Base-by-base conservation (phyloP, 148 eudicot genomes). In the Limonium bicolor region DNA sequence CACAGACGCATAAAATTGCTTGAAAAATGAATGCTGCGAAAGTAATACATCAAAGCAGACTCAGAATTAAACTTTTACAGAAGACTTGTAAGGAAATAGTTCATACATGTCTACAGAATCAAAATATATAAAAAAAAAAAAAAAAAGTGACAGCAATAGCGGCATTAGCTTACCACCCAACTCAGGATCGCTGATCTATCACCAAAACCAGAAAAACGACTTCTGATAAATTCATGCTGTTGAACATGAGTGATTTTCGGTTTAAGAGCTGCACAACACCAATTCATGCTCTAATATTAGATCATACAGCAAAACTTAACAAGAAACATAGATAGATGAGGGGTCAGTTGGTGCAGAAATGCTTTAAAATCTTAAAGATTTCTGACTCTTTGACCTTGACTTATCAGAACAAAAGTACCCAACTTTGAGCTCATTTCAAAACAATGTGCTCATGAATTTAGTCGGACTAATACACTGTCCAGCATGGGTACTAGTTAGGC, bases 1-100 rank as follows among this genome's bases (percentile, higher is more conserved):
- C 23, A 88, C 94, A 3, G 97, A 80, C 31, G 67, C 93, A 72
- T 84, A 80, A 55, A 88, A 88, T 69, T 88, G 97, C 70, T 88
- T 88, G 43, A 63, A 38, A 43, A 88, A 88, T 17, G 84, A 68
- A 61, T 64, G 61, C 96, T 86, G 87, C 50, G 38, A 65, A 53
- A 44, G 25, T 28, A 41, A 5, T 17, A 60, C n/a, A 38, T 36
- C 20, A 19, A 36, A 16, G 19, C 41, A 36, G 20, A 38, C 8
- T 17, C 20, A 2, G 27, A 30, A 31, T 18, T 15, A 41, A 7
- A 17, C 24, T 2, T 31, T 30, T 6, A 14, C 10, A 24, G 21
- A 10, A 40, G 9, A 22, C 14, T 14, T 4, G 2, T 20, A 14
- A 40, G 18, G 23, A 19, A 38, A 19, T 40, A 20, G 1, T 40